Percentiles rank a stretch among this genome's conserved stretches.
These are phyloP conservation scores for Petunia secreta DNA, from an alignment of 257 asterid genomes.

Conservation along the genomic window DNA sequence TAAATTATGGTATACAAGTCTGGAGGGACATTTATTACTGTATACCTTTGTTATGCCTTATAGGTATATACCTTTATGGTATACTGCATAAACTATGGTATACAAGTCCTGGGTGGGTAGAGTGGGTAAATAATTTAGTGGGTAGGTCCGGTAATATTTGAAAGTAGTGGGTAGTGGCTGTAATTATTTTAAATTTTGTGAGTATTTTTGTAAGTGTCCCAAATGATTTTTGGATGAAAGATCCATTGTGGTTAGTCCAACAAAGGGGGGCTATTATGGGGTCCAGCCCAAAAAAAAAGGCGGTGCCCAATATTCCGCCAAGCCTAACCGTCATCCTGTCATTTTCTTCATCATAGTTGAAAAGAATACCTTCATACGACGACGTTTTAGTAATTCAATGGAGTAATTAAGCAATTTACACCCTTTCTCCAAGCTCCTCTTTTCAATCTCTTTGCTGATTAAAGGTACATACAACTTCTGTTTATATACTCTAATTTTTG, in stretches of 20 bases:
- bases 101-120: no score
- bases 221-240: no score
- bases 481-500: background rate
- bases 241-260: background rate
- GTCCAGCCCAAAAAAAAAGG: conserved; percentile 17
- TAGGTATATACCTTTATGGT: no score
- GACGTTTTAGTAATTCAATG: background rate
- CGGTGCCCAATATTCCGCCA: conserved; percentile 9
- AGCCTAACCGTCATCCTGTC: conserved; percentile 8
- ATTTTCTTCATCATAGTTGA: conserved; percentile 2
- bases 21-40: no score
- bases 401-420: conserved; percentile 4
- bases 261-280: background rate
- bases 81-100: no score
- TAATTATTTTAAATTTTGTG: no score
- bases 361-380: background rate
- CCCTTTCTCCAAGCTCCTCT: background rate
- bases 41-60: no score
- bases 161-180: no score
- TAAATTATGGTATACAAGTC: no score
- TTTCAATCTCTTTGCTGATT: conserved; percentile 20
- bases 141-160: no score
- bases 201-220: no score
- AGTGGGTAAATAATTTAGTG: no score
- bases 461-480: background rate